phyloP scores from a whole-genome alignment of 768 basidiomycete species.

The Psilocybe cubensis region DNA sequence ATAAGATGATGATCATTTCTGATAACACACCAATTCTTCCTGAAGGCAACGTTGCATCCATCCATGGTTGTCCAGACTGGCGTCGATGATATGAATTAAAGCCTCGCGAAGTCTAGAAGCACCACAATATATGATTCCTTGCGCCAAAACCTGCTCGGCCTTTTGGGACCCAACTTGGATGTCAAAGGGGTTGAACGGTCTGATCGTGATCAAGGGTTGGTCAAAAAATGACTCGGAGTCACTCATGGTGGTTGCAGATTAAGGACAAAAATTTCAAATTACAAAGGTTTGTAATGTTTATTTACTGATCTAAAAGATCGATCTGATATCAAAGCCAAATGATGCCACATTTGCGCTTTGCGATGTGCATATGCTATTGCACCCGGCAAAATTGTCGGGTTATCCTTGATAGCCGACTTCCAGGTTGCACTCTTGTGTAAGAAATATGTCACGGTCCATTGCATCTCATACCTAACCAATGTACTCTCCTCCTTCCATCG shows the following conservation, averaged over 20 bases:
- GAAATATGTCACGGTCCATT: slow-evolving; percentile 6
- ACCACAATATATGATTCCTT: neutral
- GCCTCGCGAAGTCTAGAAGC: neutral
- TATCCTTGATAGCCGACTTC: neutral
- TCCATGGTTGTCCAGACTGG: neutral
- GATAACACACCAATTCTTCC: neutral
- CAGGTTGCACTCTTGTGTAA: neutral
- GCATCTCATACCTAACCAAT: slow-evolving; percentile 4
- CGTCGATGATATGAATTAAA: neutral
- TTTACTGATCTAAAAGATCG: too few species aligned
- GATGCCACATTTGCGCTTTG: slow-evolving; percentile 1
- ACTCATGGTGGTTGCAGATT: too few species aligned
- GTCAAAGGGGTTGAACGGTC: slow-evolving; percentile 1
- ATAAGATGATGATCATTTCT: too few species aligned
- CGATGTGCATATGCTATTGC: neutral
- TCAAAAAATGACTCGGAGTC: too few species aligned
- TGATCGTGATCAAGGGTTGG: too few species aligned
- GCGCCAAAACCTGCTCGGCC: neutral
- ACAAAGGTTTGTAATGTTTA: too few species aligned
- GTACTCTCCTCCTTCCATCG: neutral
- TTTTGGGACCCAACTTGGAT: neutral
- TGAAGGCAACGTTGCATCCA: neutral
- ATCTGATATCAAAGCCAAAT: too few species aligned
- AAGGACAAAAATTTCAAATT: too few species aligned
- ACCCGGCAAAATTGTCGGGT: neutral